These are phyloP conservation scores for Penicillium crustosum DNA, from an alignment of 2,329 filamentous ascomycete genomes.

Conservation along the genomic window DNA sequence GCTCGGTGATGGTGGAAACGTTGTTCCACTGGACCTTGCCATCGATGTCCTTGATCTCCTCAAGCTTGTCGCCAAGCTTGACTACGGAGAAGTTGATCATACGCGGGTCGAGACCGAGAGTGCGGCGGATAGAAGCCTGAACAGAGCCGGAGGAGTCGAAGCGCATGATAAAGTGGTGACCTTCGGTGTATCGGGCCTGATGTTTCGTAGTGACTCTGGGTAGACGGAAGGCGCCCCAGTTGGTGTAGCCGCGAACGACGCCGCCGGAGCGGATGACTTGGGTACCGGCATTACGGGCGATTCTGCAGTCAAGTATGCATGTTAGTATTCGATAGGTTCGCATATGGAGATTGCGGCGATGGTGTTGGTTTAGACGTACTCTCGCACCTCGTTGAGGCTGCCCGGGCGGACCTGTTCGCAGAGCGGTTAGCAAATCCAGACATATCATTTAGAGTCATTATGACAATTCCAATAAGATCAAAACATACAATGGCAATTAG, in stretches of 20 bases:
- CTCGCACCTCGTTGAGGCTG: conserved; percentile 88
- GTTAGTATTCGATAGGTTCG: conserved; percentile 10
- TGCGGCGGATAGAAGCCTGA: conserved; percentile 72
- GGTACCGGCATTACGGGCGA: conserved; percentile 79
- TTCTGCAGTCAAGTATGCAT: conserved; percentile 55
- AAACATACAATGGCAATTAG: conserved; percentile 83
- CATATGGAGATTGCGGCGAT: conserved; percentile 5
- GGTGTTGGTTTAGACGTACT: conserved; percentile 59
- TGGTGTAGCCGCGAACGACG: conserved; percentile 86
- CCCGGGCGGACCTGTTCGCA: conserved; percentile 77
- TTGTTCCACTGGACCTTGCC: conserved; percentile 57
- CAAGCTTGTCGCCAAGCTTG: conserved; percentile 71
- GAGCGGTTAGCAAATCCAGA: conserved; percentile 15
- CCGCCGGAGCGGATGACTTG: conserved; percentile 80
- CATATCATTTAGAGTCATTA: background rate
- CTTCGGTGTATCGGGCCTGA: conserved; percentile 77
- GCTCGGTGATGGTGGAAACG: conserved; percentile 29
- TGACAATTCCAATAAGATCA: background rate
- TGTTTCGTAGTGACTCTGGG: conserved; percentile 76
- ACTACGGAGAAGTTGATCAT: conserved; percentile 87
- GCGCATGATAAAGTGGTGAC: conserved; percentile 97
- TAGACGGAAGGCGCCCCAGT: conserved; percentile 92
- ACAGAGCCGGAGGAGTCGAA: conserved; percentile 78
- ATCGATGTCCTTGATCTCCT: conserved; percentile 59
- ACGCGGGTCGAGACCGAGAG: conserved; percentile 79